Evolutionary conservation across 1,139 yeast species (phyloP).

Genomic region (Pichia sp.): DNA sequence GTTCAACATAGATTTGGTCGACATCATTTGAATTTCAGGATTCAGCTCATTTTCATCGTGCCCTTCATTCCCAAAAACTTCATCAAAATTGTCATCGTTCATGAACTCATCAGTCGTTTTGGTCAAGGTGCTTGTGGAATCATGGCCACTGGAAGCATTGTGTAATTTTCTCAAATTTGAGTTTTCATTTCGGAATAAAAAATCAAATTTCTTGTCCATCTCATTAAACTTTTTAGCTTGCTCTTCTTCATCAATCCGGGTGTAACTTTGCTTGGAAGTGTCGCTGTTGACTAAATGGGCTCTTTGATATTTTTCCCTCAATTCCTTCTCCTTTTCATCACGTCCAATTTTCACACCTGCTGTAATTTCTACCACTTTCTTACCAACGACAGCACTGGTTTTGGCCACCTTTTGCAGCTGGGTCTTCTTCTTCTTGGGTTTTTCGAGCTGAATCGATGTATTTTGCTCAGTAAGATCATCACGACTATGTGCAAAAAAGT

Average conservation of each 20-base stretch:
- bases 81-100: slow-evolving; percentile 18
- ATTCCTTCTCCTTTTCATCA: slow-evolving; percentile 11
- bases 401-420: slow-evolving; percentile 27
- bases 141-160: slow-evolving; percentile 12
- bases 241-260: slow-evolving; percentile 81
- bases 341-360: slow-evolving; percentile 16
- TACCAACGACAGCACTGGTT: slow-evolving; percentile 74
- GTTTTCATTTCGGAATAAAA: slow-evolving; percentile 50
- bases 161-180: slow-evolving; percentile 30
- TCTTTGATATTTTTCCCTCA: slow-evolving; percentile 14
- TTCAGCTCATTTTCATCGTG: slow-evolving; percentile 43
- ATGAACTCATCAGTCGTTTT: slow-evolving; percentile 19
- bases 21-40: slow-evolving; percentile 62
- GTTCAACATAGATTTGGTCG: slow-evolving; percentile 75
- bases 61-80: slow-evolving; percentile 29
- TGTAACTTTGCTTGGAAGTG: slow-evolving; percentile 52
- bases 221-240: slow-evolving; percentile 76
- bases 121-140: slow-evolving; percentile 24
- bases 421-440: slow-evolving; percentile 19
- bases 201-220: slow-evolving; percentile 80
- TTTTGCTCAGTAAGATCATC: slow-evolving; percentile 19
- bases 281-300: slow-evolving; percentile 17
- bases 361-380: slow-evolving; percentile 47
- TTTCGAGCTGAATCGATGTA: slow-evolving; percentile 10
- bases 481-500: slow-evolving; percentile 29